Evolutionary conservation across 1,139 yeast genomes (phyloP), one percentile per base, ranked within the genome.

Genomic region (Yamadazyma sp.): DNA sequence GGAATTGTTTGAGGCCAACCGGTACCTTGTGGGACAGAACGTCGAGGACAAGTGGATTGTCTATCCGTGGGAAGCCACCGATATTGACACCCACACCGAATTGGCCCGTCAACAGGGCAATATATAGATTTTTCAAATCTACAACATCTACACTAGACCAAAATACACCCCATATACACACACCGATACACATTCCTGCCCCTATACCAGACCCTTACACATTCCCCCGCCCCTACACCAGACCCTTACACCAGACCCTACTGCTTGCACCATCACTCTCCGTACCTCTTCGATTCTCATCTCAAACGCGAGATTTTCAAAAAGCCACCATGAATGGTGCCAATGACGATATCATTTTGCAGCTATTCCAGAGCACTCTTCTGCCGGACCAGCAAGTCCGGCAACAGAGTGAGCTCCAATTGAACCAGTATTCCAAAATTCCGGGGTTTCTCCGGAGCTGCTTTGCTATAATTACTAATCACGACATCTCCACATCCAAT

Each of bases 361-460:
- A 78, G 51, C 86, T 95, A 61, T 89, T 92, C 57, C 78, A 84
- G 24, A 90, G 87, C 13, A 88, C 97, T 1, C 71, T 90, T 34
- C 82, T 80, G 50, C 80, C 88, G 0, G 82, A 85, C 53, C 83
- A 76, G 40, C 57, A 61, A 15, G 65, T 75, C 21, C 78, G 96
- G 52, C 71, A 67, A 42, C 76, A 77, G 35, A 94, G 96, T 0
- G 97, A 90, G 58, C 47, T 58, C 3, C 78, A 82, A 47, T 73
- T 90, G 36, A 71, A 71, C 39, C 72, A 74, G 47, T 76, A 82
- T 13, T 78, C 81, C 34, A 53, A 54, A 27, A 58, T 72, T 1
- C 78, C 87, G 1, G 96, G 96, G 2, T 92, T 92, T 54, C 67
- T 89, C 34, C 85, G 84, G 9, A 92, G 90, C 1, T 86, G 96